phyloP scores from a whole-genome alignment of 2,329 filamentous ascomycete genomes.

The Diaporthe citrichinensis region DNA sequence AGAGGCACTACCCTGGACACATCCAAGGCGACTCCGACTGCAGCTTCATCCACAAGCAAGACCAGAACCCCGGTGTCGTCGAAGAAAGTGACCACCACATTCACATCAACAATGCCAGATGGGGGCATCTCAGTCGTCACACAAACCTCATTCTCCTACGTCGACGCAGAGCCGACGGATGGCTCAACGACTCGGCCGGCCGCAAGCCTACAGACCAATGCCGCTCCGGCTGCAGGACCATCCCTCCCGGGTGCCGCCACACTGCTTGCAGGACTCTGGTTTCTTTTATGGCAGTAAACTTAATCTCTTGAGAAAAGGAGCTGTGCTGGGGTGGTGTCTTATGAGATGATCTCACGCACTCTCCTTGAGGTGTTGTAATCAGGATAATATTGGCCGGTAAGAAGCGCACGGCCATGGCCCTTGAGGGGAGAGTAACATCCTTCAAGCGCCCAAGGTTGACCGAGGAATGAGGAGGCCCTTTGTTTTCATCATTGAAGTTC shows the following conservation, averaged over 20 bases:
- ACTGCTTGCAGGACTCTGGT: conserved; percentile 13
- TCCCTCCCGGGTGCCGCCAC: conserved; percentile 3
- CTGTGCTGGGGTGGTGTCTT: background rate
- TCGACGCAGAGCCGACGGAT: conserved; percentile 52
- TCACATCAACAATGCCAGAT: conserved; percentile 61
- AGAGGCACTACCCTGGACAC: conserved; percentile 37
- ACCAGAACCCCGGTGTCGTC: conserved; percentile 51
- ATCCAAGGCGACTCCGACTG: conserved; percentile 26
- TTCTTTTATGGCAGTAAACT: conserved; percentile 3
- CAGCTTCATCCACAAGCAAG: conserved; percentile 24
- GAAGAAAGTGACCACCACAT: conserved; percentile 51
- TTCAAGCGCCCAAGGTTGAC: background rate
- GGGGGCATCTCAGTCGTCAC: conserved; percentile 63
- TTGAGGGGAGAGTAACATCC: background rate
- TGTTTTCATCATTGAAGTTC: background rate
- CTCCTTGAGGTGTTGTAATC: conserved; percentile 1
- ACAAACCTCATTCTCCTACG: conserved; percentile 64
- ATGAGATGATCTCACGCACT: background rate
- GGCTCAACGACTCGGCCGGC: conserved; percentile 52
- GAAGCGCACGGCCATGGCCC: background rate
- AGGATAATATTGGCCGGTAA: background rate
- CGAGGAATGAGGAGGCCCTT: background rate
- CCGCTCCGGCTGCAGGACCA: conserved; percentile 39
- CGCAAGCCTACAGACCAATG: conserved; percentile 51
- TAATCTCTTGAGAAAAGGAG: background rate